Base-by-base conservation (phyloP, 2,329 filamentous ascomycete species). In the Fusarium redolens region DNA sequence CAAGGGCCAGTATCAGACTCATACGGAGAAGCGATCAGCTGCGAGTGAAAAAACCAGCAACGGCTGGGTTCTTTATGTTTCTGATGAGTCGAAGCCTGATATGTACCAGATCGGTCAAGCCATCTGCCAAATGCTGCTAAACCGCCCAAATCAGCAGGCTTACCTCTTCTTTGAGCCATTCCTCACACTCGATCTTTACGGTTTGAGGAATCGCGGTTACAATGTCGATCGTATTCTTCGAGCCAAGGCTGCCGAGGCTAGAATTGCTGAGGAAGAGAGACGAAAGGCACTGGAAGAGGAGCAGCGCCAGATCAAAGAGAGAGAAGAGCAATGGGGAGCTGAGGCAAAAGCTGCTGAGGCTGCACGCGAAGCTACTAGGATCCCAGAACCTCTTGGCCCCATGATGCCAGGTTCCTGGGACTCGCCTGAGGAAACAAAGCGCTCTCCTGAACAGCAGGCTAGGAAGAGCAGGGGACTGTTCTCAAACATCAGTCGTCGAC, bases 221-320 rank as follows among this genome's bases (percentile, higher is more conserved):
- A 98, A 99, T 75, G 96, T 99, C 43, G 94, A 98, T 78, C 92
- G 96, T 55, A 98, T 99, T 70, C 86, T 99, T 28, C 90, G 94
- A 41, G 92, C 92, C 60, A 97, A 97, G 83, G 94, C 93, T 25
- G 93, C 93, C 5, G 95, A 98, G 81, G 93, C 94, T 10, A 90
- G 93, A 58, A 91, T 98, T 72, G 95, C 94, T 0, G 95, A 98
- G 78, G 92, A 93, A 76, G 91, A 94, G 79, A 89, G 93, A 54
- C 91, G 92, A 77, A 92, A 92, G 77, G 91, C 93, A 40, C 81
- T 95, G 10, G 92, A 93, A 70, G 89, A 90, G 52, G 94, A 97
- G 78, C 89, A 92, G 72, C 89, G 90, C 78, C 87, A 87, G 38
- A 90, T 95, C 28, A 88, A 90, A 77, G 87, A 89, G 71, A 82